Base-by-base conservation (phyloP, 768 basidiomycete species). In the Symmetrospora coprosmae region DNA sequence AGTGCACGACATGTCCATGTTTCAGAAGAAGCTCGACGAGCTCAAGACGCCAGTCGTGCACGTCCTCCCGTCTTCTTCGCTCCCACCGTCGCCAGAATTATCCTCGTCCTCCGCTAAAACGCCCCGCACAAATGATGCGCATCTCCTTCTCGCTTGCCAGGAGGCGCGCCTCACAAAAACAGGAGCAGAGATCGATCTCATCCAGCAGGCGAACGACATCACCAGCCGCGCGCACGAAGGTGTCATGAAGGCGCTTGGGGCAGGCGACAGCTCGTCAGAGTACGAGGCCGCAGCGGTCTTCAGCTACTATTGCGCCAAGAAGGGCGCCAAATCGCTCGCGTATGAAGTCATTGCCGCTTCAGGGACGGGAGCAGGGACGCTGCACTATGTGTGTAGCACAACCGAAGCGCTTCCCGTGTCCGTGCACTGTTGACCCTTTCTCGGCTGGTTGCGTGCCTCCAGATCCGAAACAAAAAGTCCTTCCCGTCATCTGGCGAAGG, bases 261-360 rank as follows among this genome's bases (percentile, higher is more conserved):
- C 69, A 67, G 94, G 91, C 85, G 75, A 87, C 43, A 86, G 96
- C 16, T 81, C 86, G 74, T 86, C 85, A 66, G 92, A 97, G 72
- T 84, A 82, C 0, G 91, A 94, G 71, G 92, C 89, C 0, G 91
- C 92, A 70, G 92, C 90, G 0, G 78, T 91, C 7, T 97, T 96
- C 64, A 85, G 88, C 0, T 87, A 90, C 2, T 83, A 83, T 1
- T 94, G 90, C 73, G 76, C 88, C 50, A 76, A 87, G 60, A 83
- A 87, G 73, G 89, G 89, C 17, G 77, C 89, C 1, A 78, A 82
- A 11, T 85, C 85, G 50, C 88, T 91, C 73, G 87, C 90, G 0
- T 96, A 97, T 72, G 77, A 86, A 6, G 90, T 92, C 1, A 94
- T 94, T 52, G 86, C 90, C 2, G 92, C 92, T 0, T 83, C 85